Percentiles rank a stretch among this genome's conserved stretches.
phyloP scores from a whole-genome alignment of 1,284 basidiomycete genomes.

The Abortiporus biennis region DNA sequence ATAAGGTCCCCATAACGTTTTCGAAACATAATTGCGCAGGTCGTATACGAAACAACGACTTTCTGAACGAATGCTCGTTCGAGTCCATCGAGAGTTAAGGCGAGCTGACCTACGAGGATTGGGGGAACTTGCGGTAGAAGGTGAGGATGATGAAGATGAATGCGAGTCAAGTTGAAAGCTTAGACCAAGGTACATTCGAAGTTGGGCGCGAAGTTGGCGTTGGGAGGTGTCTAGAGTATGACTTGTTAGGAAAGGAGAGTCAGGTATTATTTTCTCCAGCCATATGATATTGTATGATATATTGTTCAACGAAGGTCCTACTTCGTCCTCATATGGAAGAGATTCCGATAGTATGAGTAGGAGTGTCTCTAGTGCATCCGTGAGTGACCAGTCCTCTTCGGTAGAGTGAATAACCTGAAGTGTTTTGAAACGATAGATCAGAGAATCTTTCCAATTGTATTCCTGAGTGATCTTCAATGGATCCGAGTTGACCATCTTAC shows the following conservation, averaged over 20 bases:
- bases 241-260: not conserved
- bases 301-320: constrained; percentile 16
- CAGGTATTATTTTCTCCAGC: constrained; percentile 5
- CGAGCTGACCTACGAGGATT: constrained; percentile 18
- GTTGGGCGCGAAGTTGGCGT: constrained; percentile 19
- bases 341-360: constrained; percentile 20
- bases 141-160: not conserved
- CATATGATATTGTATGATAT: constrained; percentile 12
- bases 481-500: not conserved
- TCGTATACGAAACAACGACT: constrained; percentile 58
- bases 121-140: too few species aligned
- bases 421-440: constrained; percentile 26
- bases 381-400: constrained; percentile 11
- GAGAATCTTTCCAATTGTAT: constrained; percentile 25
- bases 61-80: constrained; percentile 30
- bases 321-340: constrained; percentile 4
- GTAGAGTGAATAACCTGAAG: constrained; percentile 17
- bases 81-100: constrained; percentile 23
- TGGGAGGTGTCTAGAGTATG: constrained; percentile 9
- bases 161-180: too few species aligned
- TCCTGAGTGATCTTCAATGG: constrained; percentile 1
- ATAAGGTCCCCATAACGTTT: constrained; percentile 55
- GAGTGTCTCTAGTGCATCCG: constrained; percentile 35
- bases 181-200: constrained; percentile 38
- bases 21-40: constrained; percentile 46